Evolutionary conservation across 108 stramenopile genomes (phyloP).

Genomic region (Ochromonas danica): DNA sequence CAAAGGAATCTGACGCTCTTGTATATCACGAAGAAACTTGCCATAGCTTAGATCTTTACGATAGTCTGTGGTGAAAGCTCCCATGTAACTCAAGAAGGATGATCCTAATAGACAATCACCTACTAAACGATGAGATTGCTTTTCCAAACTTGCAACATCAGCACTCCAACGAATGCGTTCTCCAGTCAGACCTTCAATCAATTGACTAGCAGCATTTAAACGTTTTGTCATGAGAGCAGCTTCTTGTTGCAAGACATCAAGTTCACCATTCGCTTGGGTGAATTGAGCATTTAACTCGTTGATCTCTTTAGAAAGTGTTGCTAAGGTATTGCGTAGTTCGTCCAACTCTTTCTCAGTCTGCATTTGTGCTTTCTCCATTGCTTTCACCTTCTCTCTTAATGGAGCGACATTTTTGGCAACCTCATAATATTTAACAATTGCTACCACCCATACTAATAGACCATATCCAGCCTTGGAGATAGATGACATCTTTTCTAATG

Average conservation of each 20-base stretch:
- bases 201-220: slow-evolving; percentile 60
- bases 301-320: slow-evolving; percentile 51
- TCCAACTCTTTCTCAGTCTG: slow-evolving; percentile 58
- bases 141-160: slow-evolving; percentile 53
- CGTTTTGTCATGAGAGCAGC: slow-evolving; percentile 67
- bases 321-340: slow-evolving; percentile 54
- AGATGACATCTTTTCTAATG: slow-evolving; percentile 59
- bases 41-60: slow-evolving; percentile 48
- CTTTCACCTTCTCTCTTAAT: slow-evolving; percentile 56
- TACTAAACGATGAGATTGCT: slow-evolving; percentile 51
- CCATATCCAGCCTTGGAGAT: slow-evolving; percentile 61
- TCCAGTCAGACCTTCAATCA: slow-evolving; percentile 63
- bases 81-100: slow-evolving; percentile 63
- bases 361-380: slow-evolving; percentile 63
- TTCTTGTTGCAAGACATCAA: slow-evolving; percentile 57
- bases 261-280: slow-evolving; percentile 54
- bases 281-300: slow-evolving; percentile 56
- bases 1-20: slow-evolving; percentile 49
- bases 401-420: slow-evolving; percentile 67
- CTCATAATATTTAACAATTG: slow-evolving; percentile 66
- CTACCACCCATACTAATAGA: slow-evolving; percentile 63
- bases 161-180: slow-evolving; percentile 63
- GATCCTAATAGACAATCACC: slow-evolving; percentile 64
- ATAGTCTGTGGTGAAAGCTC: slow-evolving; percentile 67
- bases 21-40: slow-evolving; percentile 49